A percentile compares a stretch with the other conserved stretches of the same genome.
Evolutionary conservation across 1,284 basidiomycete genomes (phyloP).

Genomic region (Sporisorium iseilematis-ciliati): DNA sequence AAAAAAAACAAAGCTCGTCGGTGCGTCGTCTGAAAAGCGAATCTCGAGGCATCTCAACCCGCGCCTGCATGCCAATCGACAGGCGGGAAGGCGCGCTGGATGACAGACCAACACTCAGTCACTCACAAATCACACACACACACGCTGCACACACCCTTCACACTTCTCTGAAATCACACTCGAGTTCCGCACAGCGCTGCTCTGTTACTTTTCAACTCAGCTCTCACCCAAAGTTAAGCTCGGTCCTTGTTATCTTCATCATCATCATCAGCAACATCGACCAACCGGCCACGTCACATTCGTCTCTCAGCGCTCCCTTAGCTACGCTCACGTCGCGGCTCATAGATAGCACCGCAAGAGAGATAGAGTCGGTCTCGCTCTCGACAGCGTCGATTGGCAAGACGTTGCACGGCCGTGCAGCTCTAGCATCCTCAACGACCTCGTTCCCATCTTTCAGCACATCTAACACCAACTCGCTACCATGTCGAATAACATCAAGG

Average conservation of each 20-base stretch:
- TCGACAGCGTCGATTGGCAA: neutral
- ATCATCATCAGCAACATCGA: neutral
- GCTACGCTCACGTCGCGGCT: neutral
- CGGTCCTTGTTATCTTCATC: neutral
- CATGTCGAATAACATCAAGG: slow-evolving; percentile 68
- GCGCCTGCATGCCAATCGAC: too few relatives aligned
- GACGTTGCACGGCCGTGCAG: slow-evolving; percentile 2
- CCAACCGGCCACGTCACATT: neutral
- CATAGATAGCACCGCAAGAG: neutral
- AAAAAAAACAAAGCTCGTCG: neutral
- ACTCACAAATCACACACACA: slow-evolving; percentile 1
- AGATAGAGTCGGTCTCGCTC: slow-evolving; percentile 1
- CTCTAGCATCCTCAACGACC: neutral
- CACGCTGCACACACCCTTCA: neutral
- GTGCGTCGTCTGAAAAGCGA: neutral
- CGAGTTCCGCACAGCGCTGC: neutral
- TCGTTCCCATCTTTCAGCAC: neutral
- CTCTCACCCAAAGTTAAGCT: neutral
- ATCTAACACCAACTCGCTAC: neutral
- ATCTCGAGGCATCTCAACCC: neutral
- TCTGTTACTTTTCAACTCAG: neutral
- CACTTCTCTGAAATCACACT: neutral
- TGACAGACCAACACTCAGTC: slow-evolving; percentile 3
- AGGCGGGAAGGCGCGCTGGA: neutral
- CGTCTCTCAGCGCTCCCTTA: neutral